Conservation (phyloP, 2,329 filamentous ascomycete species). For the Pseudocercospora crystallina region DNA sequence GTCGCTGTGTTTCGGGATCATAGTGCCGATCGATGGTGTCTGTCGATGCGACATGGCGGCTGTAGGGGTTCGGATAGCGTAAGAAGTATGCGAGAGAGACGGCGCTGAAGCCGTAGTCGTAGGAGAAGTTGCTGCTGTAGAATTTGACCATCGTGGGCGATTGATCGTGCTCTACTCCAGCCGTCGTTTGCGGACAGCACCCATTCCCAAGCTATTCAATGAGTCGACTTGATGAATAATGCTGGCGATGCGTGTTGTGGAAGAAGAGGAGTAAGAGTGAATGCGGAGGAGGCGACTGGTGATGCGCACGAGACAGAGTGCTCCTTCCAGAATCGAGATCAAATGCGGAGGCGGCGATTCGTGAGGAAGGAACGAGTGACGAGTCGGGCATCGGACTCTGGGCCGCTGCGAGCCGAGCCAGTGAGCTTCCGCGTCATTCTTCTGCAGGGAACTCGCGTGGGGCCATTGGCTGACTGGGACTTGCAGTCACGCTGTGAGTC, state of each 20-base stretch:
- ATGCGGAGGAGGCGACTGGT: not conserved
- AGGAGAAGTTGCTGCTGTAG: conserved; percentile 62
- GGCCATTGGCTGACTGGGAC: conserved; percentile 6
- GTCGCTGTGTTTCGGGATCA: conserved; percentile 69
- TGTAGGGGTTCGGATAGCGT: conserved; percentile 83
- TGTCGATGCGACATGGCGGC: conserved; percentile 76
- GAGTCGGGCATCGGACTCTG: not conserved
- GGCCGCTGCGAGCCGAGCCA: not conserved
- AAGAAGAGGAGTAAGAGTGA: conserved; percentile 1
- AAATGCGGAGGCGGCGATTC: no score
- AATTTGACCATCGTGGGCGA: conserved; percentile 50
- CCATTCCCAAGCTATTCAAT: conserved; percentile 18
- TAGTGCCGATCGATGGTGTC: conserved; percentile 75
- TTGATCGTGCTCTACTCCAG: conserved; percentile 5
- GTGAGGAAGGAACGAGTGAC: no score
- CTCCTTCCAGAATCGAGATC: not conserved
- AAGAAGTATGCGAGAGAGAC: conserved; percentile 88
- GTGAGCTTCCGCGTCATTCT: not conserved
- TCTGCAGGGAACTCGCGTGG: not conserved
- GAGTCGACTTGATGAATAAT: conserved; percentile 4
- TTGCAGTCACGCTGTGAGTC: not conserved
- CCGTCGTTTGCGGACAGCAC: conserved; percentile 9
- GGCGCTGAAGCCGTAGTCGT: conserved; percentile 79
- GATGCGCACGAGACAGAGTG: conserved; percentile 4
- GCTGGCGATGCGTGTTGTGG: not conserved